Evolutionary conservation across 169 alveolate genomes (phyloP), one percentile per base, ranked within the genome.

Genomic region (Plasmodium vinckei): DNA sequence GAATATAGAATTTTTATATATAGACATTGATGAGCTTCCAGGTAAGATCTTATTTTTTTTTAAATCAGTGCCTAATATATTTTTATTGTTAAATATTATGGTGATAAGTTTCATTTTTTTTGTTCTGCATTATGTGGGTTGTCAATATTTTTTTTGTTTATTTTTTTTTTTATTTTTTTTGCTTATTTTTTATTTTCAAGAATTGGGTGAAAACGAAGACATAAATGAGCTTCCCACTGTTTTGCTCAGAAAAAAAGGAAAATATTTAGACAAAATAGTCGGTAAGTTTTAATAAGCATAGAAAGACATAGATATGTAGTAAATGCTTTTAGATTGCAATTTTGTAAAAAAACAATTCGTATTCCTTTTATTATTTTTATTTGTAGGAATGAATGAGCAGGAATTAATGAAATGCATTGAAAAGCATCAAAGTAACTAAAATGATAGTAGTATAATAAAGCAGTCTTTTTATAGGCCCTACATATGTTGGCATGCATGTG

Each of bases 11-110:
- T 51, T 82, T 15, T 51, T 82, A 19, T 82, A 82, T 25, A 61
- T 82, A 70, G 90, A 82, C 69, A 82, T 82, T 65, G 90, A 82
- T 46, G 90, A 82, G 46, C 67, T 60, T 70, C 90, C 90, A 9
- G 90, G 90, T 82, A 65, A 12, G 0, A 44, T n/a, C 1, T 15
- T 46, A 13, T 56, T 46, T 23, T 56, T 56, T 27, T 25, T 54
- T 21, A 9, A 5, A 82, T 79, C 53, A 47, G 27, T 82, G 9
- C 73, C 42, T 33, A 33, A 7, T 33, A 33, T 27, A 27, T 27
- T 1, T 27, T 27, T 27, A 27, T 21, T 21, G 25, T 21, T 21
- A 21, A 21, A 21, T 21, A 21, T 0, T 0, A 21, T 21, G 25
- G 25, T 21, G 25, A 21, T 21, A 21, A 21, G 25, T 21, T 21